Conservation (phyloP, 805 yeast genomes). For the Spathaspora sp. region DNA sequence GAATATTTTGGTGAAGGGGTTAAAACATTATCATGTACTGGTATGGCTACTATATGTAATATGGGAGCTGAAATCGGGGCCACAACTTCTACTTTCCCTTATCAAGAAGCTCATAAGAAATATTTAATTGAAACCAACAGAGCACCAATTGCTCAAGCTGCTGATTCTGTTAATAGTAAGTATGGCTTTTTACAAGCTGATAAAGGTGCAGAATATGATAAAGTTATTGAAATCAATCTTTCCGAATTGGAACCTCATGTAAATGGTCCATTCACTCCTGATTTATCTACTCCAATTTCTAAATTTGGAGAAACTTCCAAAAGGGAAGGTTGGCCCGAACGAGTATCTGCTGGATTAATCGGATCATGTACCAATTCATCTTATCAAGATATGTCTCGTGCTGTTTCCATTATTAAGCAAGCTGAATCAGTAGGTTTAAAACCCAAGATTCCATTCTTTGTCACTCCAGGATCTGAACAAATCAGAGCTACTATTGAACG, state of each 20-base stretch:
- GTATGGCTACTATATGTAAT: constrained; percentile 99
- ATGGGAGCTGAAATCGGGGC: constrained; percentile 99
- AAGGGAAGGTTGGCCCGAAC: constrained; percentile 80
- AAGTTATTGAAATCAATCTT: constrained; percentile 86
- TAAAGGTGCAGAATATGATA: constrained; percentile 84
- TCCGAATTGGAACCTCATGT: constrained; percentile 87
- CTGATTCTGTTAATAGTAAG: constrained; percentile 55
- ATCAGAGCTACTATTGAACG: constrained; percentile 95
- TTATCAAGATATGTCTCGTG: constrained; percentile 97
- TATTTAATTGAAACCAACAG: constrained; percentile 84
- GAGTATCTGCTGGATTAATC: constrained; percentile 87
- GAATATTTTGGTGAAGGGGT: constrained; percentile 98
- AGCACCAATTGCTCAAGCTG: constrained; percentile 77
- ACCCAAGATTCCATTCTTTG: constrained; percentile 88
- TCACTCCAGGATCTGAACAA: constrained; percentile 98
- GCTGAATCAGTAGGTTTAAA: constrained; percentile 84
- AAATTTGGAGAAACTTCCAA: constrained; percentile 69
- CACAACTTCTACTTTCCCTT: constrained; percentile 96
- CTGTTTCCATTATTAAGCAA: constrained; percentile 83
- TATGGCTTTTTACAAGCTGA: constrained; percentile 76
- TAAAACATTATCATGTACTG: constrained; percentile 84
- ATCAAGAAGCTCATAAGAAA: constrained; percentile 72
- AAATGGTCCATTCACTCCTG: constrained; percentile 98
- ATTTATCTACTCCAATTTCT: constrained; percentile 89
- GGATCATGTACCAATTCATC: constrained; percentile 99